Conservation (phyloP, 1,139 yeast genomes). For the Hyphopichia buzzinii region DNA sequence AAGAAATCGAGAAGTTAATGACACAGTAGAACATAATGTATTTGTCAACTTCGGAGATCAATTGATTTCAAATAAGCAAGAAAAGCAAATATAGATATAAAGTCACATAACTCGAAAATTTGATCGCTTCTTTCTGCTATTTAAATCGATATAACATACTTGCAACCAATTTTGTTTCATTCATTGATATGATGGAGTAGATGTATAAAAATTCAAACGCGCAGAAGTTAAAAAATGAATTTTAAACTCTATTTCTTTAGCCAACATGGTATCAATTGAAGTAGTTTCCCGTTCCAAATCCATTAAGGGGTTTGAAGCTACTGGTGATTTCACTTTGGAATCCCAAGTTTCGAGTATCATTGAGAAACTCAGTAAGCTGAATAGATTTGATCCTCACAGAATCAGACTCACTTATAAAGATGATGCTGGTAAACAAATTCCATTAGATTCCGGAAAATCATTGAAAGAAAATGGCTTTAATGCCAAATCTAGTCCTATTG, state of each 20-base stretch:
- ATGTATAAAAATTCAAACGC: slow-evolving; percentile 1
- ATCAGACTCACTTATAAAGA: slow-evolving; percentile 36
- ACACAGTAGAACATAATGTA: too few relatives aligned
- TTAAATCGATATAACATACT: too few relatives aligned
- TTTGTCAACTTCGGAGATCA: too few relatives aligned
- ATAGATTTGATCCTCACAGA: slow-evolving; percentile 40
- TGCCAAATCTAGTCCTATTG: slow-evolving; percentile 24
- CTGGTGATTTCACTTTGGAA: slow-evolving; percentile 29
- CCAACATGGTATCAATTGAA: slow-evolving; percentile 34
- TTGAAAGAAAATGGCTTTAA: slow-evolving; percentile 32
- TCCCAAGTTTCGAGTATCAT: slow-evolving; percentile 33
- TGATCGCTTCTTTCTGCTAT: neutral
- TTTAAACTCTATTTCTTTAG: neutral
- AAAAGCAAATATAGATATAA: too few relatives aligned
- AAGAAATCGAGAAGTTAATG: too few relatives aligned
- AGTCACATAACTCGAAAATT: too few relatives aligned
- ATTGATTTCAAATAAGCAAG: too few relatives aligned
- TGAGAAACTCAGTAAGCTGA: slow-evolving; percentile 40
- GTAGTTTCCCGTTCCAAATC: slow-evolving; percentile 53
- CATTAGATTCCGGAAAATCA: slow-evolving; percentile 30
- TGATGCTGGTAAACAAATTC: slow-evolving; percentile 29
- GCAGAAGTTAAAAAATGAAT: neutral
- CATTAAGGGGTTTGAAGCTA: slow-evolving; percentile 37
- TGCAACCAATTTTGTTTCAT: slow-evolving; percentile 5
- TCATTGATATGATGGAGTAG: too few relatives aligned